These are phyloP conservation scores for Talaromyces sp. DNA, from an alignment of 2,329 filamentous ascomycete species.

Conservation along the genomic window DNA sequence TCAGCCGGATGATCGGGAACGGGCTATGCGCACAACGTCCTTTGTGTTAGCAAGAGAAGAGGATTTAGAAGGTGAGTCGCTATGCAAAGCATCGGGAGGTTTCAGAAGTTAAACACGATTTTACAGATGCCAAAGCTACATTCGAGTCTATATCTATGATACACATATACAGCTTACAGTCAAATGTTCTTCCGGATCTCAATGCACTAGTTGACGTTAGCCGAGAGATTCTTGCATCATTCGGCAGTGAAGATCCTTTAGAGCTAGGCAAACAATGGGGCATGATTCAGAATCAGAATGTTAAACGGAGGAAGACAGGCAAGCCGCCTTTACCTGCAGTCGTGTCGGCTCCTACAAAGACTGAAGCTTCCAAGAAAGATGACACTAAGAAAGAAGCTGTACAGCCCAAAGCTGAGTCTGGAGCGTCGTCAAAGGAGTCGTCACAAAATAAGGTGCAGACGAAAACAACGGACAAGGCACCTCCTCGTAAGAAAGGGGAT, in stretches of 20 bases:
- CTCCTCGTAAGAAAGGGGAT: constrained; percentile 56
- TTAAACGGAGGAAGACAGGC: constrained; percentile 50
- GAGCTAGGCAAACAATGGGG: constrained; percentile 61
- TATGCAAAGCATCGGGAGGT: neutral
- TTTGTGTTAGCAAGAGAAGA: constrained; percentile 69
- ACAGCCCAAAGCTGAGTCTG: neutral
- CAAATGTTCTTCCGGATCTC: constrained; percentile 65
- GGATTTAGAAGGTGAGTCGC: constrained; percentile 57
- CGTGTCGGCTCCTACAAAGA: constrained; percentile 19
- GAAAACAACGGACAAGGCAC: constrained; percentile 21
- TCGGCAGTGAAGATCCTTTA: constrained; percentile 55
- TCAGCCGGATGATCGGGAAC: constrained; percentile 43
- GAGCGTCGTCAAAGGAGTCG: constrained; percentile 15
- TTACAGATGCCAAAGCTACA: constrained; percentile 57
- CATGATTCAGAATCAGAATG: constrained; percentile 66
- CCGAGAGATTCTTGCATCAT: constrained; percentile 55
- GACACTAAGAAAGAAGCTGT: neutral
- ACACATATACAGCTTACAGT: constrained; percentile 80
- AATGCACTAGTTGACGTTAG: constrained; percentile 66
- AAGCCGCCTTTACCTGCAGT: constrained; percentile 31
- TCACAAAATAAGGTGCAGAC: constrained; percentile 21
- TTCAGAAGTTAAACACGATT: neutral
- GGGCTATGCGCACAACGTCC: constrained; percentile 51
- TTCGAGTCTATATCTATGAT: constrained; percentile 73
- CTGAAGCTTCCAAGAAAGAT: constrained; percentile 33